A percentile compares a stretch with the other conserved stretches of the same genome.
Conservation (phyloP, 306 rosid genomes). For the Luffa aegyptiaca region DNA sequence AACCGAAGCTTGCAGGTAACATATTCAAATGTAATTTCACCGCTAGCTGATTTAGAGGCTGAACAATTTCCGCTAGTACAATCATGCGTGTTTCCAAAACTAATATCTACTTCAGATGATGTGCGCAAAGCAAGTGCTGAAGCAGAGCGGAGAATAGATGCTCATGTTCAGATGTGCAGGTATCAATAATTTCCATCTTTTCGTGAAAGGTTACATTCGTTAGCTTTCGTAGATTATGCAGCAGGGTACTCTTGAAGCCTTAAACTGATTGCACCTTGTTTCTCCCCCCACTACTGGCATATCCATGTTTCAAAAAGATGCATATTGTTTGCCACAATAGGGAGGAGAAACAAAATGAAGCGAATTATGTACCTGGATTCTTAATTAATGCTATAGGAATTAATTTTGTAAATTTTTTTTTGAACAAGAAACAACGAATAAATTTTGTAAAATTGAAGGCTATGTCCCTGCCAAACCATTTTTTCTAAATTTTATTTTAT, state of each 20-base stretch:
- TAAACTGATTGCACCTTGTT: not conserved
- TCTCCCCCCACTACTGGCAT: not conserved
- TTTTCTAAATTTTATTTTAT: not conserved
- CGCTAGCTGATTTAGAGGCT: constrained; percentile 78
- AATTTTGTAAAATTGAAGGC: not conserved
- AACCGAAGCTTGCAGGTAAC: constrained; percentile 53
- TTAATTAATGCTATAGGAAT: not conserved
- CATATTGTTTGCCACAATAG: not conserved
- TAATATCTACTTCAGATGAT: constrained; percentile 55
- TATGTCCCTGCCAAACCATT: not conserved
- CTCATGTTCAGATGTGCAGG: constrained; percentile 73
- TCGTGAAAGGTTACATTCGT: not conserved
- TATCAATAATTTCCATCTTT: constrained; percentile 14
- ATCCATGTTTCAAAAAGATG: not conserved
- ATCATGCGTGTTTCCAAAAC: constrained; percentile 72
- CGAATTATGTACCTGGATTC: not conserved
- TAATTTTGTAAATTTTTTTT: not conserved
- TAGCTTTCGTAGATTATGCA: not conserved
- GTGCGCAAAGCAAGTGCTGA: constrained; percentile 83
- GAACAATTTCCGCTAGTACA: constrained; percentile 69
- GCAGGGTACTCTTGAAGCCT: not conserved
- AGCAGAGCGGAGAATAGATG: constrained; percentile 86
- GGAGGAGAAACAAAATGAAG: not conserved
- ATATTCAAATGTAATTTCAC: constrained; percentile 49
- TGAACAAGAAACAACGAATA: not conserved